Evolutionary conservation across 75 land plant species (phyloP).

Genomic region (Cunninghamia lanceolata): DNA sequence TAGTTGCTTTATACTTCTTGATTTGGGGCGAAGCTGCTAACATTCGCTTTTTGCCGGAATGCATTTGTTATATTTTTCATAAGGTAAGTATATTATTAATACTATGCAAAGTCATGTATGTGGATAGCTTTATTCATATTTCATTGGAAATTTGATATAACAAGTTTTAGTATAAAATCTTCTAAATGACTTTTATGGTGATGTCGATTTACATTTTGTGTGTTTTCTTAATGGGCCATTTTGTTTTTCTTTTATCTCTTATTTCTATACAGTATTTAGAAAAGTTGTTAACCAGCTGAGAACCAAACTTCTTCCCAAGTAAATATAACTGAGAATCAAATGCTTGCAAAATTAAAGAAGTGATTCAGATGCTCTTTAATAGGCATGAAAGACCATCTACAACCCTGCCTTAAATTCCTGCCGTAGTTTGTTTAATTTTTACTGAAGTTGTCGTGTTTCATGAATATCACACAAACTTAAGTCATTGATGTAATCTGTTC

Average conservation of each 20-base stretch:
- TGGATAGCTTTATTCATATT: neutral
- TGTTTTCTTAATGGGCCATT: neutral
- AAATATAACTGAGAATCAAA: neutral
- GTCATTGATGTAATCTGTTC: neutral
- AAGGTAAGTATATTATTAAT: slow-evolving; percentile 52
- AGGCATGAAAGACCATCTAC: neutral
- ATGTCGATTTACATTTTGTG: neutral
- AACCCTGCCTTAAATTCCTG: neutral
- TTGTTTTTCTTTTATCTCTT: no score
- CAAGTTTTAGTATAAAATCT: neutral
- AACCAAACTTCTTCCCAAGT: neutral
- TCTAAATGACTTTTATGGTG: neutral
- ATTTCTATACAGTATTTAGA: neutral
- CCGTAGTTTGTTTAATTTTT: neutral
- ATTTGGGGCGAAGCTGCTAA: slow-evolving; percentile 99
- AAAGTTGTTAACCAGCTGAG: neutral
- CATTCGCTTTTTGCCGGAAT: slow-evolving; percentile 93
- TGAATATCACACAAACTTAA: no score
- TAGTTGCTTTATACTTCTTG: slow-evolving; percentile 72
- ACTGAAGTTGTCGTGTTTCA: no score
- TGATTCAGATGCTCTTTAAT: neutral
- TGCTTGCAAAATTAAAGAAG: neutral
- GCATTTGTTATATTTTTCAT: slow-evolving; percentile 94
- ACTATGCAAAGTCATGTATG: neutral
- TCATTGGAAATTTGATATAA: neutral